Evolutionary conservation across 257 asterid genomes (phyloP), one percentile per base, ranked within the genome.

Genomic region (Rubia yunnanensis): DNA sequence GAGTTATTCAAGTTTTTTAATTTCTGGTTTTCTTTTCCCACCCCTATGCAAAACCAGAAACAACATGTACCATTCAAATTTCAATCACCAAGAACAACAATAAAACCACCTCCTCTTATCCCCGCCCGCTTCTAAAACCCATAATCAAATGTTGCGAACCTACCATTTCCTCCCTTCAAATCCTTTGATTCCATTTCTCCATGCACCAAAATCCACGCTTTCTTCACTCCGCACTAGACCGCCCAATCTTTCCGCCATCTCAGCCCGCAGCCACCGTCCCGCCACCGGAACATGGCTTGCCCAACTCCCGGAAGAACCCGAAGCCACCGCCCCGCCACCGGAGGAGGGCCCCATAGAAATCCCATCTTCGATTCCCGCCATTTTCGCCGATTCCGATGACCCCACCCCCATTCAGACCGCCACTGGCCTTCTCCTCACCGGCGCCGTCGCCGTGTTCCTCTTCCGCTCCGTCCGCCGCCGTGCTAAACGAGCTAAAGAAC

Each of bases 401-500:
- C 94, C 91, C 52, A 76, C 85, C 9, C 72, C 82, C 28, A 85
- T 91, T 61, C 98, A 88, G 66, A 80, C 88, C 10, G 90, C 98
- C 69, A 83, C 96, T 64, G 84, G 96, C 80, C 79, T 89, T 59
- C 87, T 89, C 65, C 96, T 92, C 85, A 92, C 98, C 44, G 96
- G 95, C 6, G 87, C 96, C 77, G 76, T 89, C 49, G 52, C 88
- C 28, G 77, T 89, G 32, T 85, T 89, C 30, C 95, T 92, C 83
- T 92, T 92, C 74, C 88, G 96, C 69, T 73, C 96, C 49, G 79
- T 92, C 78, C 88, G 96, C 73, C 92, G 95, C 77, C 95, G 98
- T 2, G 96, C 92, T 38, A 81, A 84, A 74, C 94, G 95, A 15
- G 91, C 89, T 32, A 92, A 78, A 68, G 95, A 85, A 71, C 71